Percentiles rank a stretch among this genome's conserved stretches.
phyloP scores from a whole-genome alignment of 2,329 filamentous ascomycete genomes.

The Clonostachys solani region DNA sequence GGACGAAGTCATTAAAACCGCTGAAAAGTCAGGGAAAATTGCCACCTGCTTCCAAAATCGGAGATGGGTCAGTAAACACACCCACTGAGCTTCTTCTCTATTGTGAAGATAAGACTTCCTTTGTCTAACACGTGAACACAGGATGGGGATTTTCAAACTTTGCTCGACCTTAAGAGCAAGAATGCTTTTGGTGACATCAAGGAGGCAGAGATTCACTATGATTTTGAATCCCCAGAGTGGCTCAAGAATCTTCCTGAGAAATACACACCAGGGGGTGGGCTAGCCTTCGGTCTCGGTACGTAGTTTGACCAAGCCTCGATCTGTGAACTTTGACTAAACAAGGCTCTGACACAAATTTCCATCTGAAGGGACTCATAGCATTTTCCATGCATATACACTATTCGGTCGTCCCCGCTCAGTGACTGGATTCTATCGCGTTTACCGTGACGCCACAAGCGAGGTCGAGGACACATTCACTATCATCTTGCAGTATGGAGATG shows the following conservation, averaged over 20 bases:
- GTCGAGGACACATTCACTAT: conserved; percentile 49
- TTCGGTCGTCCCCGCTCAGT: conserved; percentile 66
- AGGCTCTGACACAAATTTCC: neutral
- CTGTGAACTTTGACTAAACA: neutral
- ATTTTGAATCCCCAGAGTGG: conserved; percentile 41
- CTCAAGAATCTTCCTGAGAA: conserved; percentile 22
- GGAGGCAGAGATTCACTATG: conserved; percentile 65
- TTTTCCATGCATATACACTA: conserved; percentile 69
- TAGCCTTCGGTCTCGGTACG: conserved; percentile 34
- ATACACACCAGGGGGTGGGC: conserved; percentile 29
- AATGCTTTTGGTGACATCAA: conserved; percentile 57
- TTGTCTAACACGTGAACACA: neutral
- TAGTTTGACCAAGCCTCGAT: conserved; percentile 1
- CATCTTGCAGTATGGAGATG: conserved; percentile 55
- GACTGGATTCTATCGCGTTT: conserved; percentile 62
- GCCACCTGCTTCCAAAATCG: conserved; percentile 74
- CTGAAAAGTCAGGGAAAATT: conserved; percentile 43
- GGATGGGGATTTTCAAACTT: conserved; percentile 70
- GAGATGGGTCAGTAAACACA: conserved; percentile 42
- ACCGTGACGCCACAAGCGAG: conserved; percentile 45
- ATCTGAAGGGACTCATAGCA: conserved; percentile 59
- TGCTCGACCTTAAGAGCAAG: conserved; percentile 56
- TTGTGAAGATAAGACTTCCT: too few species aligned
- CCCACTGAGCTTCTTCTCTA: neutral
- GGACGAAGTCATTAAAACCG: conserved; percentile 52